Conservation (phyloP, 2,329 filamentous ascomycete genomes). For the Arthroderma sp. region DNA sequence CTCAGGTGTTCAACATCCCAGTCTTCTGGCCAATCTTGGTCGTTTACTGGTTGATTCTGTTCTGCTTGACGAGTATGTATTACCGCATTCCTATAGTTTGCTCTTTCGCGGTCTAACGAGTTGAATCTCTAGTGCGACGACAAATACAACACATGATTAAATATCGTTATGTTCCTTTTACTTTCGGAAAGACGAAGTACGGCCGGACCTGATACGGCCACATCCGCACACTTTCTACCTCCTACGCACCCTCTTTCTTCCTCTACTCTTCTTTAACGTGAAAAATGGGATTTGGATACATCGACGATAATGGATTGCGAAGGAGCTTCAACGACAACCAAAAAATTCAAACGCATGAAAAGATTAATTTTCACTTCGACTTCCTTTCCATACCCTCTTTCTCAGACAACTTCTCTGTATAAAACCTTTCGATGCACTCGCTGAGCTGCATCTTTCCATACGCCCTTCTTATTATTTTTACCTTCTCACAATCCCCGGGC, state of each 20-base stretch:
- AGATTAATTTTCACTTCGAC: background rate
- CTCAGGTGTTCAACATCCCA: constrained; percentile 85
- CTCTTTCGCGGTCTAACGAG: background rate
- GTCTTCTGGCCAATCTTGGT: constrained; percentile 99
- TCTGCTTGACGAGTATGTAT: constrained; percentile 76
- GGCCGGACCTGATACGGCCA: constrained; percentile 21
- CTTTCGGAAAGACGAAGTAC: constrained; percentile 78
- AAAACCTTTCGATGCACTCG: background rate
- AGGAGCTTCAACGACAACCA: background rate
- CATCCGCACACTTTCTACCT: background rate
- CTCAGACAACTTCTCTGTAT: background rate
- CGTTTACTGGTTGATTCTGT: constrained; percentile 97
- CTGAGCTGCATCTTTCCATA: background rate
- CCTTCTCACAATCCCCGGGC: background rate
- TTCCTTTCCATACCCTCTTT: background rate
- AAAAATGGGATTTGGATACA: background rate
- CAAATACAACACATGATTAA: constrained; percentile 99
- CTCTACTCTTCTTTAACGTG: background rate
- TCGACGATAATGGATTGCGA: constrained; percentile 3
- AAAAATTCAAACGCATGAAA: background rate
- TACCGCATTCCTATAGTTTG: constrained; percentile 1
- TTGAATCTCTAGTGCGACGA: constrained; percentile 62
- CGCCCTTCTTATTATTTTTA: background rate
- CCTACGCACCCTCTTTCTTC: background rate
- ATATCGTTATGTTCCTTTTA: constrained; percentile 94